phyloP scores from a whole-genome alignment of 768 basidiomycete genomes.

The Termitomyces sp. region DNA sequence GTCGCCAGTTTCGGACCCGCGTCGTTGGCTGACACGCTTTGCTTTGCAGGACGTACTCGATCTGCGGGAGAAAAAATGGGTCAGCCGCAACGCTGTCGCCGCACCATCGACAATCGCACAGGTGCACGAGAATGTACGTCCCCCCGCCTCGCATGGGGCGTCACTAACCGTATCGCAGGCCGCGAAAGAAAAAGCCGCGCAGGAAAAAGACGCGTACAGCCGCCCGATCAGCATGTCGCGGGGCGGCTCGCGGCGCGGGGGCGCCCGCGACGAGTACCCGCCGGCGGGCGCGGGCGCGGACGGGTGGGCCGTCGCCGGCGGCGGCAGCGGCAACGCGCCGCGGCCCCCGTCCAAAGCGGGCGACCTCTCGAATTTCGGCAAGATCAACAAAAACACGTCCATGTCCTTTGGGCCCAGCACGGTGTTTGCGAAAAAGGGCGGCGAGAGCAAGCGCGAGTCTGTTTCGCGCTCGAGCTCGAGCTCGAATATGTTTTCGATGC shows the following conservation, averaged over 20 bases:
- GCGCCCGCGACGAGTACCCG: slow-evolving; percentile 53
- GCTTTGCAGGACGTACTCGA: too few relatives aligned
- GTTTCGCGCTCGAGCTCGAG: slow-evolving; percentile 76
- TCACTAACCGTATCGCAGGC: slow-evolving; percentile 34
- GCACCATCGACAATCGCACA: slow-evolving; percentile 87
- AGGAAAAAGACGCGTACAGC: slow-evolving; percentile 53
- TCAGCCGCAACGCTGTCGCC: slow-evolving; percentile 30
- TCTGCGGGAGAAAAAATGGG: too few relatives aligned
- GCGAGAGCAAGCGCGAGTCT: slow-evolving; percentile 51
- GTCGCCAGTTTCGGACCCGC: too few relatives aligned
- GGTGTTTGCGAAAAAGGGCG: slow-evolving; percentile 75
- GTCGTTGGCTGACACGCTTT: too few relatives aligned
- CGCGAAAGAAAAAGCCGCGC: slow-evolving; percentile 73
- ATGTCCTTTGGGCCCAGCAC: slow-evolving; percentile 82
- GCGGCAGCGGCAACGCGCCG: slow-evolving; percentile 28
- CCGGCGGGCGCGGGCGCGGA: slow-evolving; percentile 66
- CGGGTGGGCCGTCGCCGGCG: slow-evolving; percentile 77
- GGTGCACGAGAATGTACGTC: slow-evolving; percentile 77
- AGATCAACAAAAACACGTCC: slow-evolving; percentile 62
- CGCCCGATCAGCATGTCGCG: slow-evolving; percentile 79
- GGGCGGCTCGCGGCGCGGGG: slow-evolving; percentile 85
- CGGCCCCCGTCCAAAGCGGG: slow-evolving; percentile 74
- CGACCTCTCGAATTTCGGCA: slow-evolving; percentile 83
- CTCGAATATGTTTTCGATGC: slow-evolving; percentile 87
- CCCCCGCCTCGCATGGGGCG: too few relatives aligned